These are phyloP conservation scores for Tulasnella calospora DNA, from an alignment of 768 basidiomycete genomes.

Conservation along the genomic window DNA sequence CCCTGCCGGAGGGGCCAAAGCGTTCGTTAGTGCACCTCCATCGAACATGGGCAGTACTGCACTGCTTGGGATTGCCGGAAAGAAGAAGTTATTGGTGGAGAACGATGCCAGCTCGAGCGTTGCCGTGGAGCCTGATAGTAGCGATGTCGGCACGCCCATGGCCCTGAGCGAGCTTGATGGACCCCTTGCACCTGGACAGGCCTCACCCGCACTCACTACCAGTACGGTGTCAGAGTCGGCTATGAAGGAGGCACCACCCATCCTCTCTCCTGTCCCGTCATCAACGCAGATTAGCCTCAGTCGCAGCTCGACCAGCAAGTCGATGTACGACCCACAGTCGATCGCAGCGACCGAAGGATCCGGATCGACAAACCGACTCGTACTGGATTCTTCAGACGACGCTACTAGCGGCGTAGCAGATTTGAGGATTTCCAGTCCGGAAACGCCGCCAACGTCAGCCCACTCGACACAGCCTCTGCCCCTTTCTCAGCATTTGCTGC, in stretches of 20 bases:
- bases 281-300: neutral
- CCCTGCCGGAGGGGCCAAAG: conserved; percentile 10
- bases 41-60: neutral
- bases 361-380: neutral
- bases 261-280: conserved; percentile 9
- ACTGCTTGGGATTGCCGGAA: neutral
- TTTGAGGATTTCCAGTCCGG: neutral
- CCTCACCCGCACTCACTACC: neutral
- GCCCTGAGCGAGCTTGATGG: conserved; percentile 9
- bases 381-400: neutral
- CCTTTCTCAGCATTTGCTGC: conserved; percentile 18
- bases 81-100: neutral
- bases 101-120: conserved; percentile 18
- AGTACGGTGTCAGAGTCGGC: conserved; percentile 18
- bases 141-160: neutral
- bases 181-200: neutral
- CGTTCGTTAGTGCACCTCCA: conserved; percentile 20
- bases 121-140: conserved; percentile 20
- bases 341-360: conserved; percentile 12
- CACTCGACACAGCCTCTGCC: conserved; percentile 5
- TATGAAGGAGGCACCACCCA: conserved; percentile 16
- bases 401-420: neutral
- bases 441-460: neutral
- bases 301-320: neutral
- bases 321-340: conserved; percentile 10